Conservation (phyloP, 257 asterid species). For the Scutellaria minor region DNA sequence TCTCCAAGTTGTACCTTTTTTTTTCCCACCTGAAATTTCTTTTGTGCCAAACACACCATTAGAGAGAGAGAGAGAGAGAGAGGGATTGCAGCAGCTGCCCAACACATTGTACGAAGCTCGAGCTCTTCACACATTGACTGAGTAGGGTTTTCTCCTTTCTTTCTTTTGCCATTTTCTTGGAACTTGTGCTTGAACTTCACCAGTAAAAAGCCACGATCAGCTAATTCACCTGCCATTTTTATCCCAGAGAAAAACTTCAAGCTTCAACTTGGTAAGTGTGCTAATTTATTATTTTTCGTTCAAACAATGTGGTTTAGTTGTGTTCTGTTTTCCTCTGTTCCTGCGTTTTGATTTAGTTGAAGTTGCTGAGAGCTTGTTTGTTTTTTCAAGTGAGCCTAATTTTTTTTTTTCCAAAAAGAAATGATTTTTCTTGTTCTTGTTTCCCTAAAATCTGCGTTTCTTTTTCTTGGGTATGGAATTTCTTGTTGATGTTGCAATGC, state of each 20-base stretch:
- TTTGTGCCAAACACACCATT: constrained; percentile 29
- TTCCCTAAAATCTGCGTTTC: background rate
- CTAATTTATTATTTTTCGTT: constrained; percentile 11
- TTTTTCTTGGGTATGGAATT: background rate
- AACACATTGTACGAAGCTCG: constrained; percentile 31
- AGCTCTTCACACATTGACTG: constrained; percentile 25
- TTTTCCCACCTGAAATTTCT: background rate
- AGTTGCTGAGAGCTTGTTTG: constrained; percentile 13
- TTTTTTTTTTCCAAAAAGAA: background rate
- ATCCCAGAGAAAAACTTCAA: background rate
- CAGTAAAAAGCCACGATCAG: background rate
- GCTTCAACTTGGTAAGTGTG: constrained; percentile 26
- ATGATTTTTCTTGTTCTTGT: no score
- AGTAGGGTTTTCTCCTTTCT: constrained; percentile 30
- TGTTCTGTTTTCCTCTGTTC: constrained; percentile 4
- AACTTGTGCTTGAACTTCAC: constrained; percentile 22
- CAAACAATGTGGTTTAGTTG: constrained; percentile 9
- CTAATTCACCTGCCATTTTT: background rate
- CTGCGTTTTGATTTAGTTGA: background rate
- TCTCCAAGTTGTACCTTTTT: background rate
- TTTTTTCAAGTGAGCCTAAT: background rate
- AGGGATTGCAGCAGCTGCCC: constrained; percentile 19
- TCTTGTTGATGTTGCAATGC: constrained; percentile 28
- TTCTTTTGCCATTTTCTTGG: constrained; percentile 31
- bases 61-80: constrained; percentile 25